Evolutionary conservation across 2,329 filamentous ascomycete genomes (phyloP), one percentile per base, ranked within the genome.

Genomic region (Colletotrichum orchidophilum): DNA sequence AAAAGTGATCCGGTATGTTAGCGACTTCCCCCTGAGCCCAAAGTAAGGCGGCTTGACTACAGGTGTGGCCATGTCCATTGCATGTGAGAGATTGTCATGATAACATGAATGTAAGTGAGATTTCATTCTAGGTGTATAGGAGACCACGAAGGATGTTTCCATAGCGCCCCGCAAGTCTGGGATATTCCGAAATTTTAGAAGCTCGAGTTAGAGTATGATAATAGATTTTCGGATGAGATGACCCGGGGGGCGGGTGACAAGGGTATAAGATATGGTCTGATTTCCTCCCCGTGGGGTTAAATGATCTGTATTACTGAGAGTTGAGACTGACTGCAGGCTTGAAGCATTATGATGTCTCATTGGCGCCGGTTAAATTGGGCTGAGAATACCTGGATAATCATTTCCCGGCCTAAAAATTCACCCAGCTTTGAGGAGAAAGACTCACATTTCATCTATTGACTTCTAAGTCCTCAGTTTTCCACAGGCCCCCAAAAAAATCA

Each of bases 131-230:
- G 18, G 18, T 46, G 5, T 11, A 18, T 46, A 9, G 6, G 3
- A 8, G 15, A n/a, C n/a, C 39, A 39, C 6, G 15, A 39, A 12
- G 18, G 11, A 39, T 5, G 35, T 18, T 1, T 18, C 1, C 35
- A 4, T 0, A 12, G 11, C 9, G 11, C 2, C 0, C 33, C 11
- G 8, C 1, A 46, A n/a, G 15, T 46, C 18, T n/a, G 6, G n/a
- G 18, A 46, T 18, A 8, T 8, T n/a, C n/a, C 18, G 7, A 18
- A n/a, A n/a, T 18, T 46, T 46, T 18, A 6, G 39, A n/a, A 46
- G 39, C 15, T 46, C n/a, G 18, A 8, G 7, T n/a, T 18, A 3
- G 18, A 18, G 39, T 46, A 46, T 46, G 8, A 46, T 15, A n/a
- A 46, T 8, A n/a, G 39, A 46, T 46, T 18, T 18, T 46, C 39